Evolutionary conservation across 352 stramenopile genomes (phyloP).

Genomic region (Phytophthora agathidicida): DNA sequence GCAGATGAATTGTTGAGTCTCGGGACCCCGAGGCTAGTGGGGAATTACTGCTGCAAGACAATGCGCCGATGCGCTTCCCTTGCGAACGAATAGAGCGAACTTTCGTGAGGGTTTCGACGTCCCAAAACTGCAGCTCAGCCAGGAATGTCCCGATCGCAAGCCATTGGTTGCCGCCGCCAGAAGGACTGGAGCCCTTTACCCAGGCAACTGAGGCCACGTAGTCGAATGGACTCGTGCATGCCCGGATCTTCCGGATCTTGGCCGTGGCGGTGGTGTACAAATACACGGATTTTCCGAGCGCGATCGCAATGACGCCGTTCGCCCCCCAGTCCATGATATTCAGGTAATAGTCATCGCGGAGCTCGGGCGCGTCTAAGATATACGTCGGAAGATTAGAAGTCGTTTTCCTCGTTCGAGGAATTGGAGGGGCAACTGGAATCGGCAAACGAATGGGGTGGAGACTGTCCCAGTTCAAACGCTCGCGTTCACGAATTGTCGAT

Average conservation of each 20-base stretch:
- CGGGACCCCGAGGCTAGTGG: constrained; percentile 89
- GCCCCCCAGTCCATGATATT: constrained; percentile 96
- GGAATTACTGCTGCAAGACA: constrained; percentile 92
- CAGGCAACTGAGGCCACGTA: constrained; percentile 96
- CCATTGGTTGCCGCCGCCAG: constrained; percentile 33
- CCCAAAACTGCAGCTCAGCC: constrained; percentile 95
- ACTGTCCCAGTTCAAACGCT: neutral
- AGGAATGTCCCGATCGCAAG: constrained; percentile 94
- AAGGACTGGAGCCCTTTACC: constrained; percentile 36
- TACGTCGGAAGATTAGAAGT: constrained; percentile 29
- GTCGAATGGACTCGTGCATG: constrained; percentile 64
- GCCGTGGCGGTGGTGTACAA: constrained; percentile 94
- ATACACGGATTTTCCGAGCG: constrained; percentile 94
- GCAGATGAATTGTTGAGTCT: constrained; percentile 89
- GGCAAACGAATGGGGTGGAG: neutral
- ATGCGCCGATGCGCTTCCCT: constrained; percentile 83
- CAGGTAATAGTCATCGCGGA: constrained; percentile 98
- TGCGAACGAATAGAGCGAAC: constrained; percentile 93
- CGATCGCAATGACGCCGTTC: constrained; percentile 95
- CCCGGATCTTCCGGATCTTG: constrained; percentile 90
- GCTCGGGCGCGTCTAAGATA: constrained; percentile 96
- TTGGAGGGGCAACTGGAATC: too few species aligned
- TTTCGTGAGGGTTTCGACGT: constrained; percentile 82
- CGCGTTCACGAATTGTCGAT: neutral
- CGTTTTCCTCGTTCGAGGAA: neutral